Conservation (phyloP, 2,329 filamentous ascomycete species). For the Plectosphaerella plurivora region DNA sequence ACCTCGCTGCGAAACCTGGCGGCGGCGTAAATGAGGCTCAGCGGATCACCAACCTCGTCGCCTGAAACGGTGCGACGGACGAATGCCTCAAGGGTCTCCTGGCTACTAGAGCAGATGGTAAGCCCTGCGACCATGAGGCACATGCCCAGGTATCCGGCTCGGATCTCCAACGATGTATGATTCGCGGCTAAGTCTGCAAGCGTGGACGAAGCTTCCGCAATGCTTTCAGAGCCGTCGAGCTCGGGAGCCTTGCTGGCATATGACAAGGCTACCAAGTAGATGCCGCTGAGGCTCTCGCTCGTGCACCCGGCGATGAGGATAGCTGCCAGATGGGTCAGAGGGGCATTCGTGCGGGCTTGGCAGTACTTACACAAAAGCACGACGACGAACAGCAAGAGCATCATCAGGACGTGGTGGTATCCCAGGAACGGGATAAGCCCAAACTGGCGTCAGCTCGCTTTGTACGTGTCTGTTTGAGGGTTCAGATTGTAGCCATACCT, state of each 20-base stretch:
- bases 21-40: conserved; percentile 96
- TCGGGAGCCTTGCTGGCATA: conserved; percentile 81
- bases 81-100: conserved; percentile 87
- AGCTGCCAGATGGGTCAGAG: too few relatives aligned
- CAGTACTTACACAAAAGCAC: conserved; percentile 86
- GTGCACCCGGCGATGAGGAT: conserved; percentile 90
- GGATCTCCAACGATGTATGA: conserved; percentile 75
- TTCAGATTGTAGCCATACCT: conserved; percentile 28
- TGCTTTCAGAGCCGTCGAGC: conserved; percentile 81
- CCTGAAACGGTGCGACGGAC: conserved; percentile 61
- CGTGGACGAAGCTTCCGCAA: conserved; percentile 79
- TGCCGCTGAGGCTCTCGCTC: conserved; percentile 69
- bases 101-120: conserved; percentile 92
- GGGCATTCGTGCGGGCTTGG: conserved; percentile 50
- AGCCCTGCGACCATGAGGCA: conserved; percentile 90
- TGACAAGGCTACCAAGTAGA: conserved; percentile 98
- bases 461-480: neutral
- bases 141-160: conserved; percentile 97
- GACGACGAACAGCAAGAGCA: conserved; percentile 87
- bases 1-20: conserved; percentile 97
- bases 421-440: conserved; percentile 66
- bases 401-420: conserved; percentile 90
- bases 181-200: conserved; percentile 83
- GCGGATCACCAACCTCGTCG: conserved; percentile 72
- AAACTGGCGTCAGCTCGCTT: conserved; percentile 19